These are phyloP conservation scores for Cladophialophora immunda DNA, from an alignment of 2,329 filamentous ascomycete genomes.

Conservation along the genomic window DNA sequence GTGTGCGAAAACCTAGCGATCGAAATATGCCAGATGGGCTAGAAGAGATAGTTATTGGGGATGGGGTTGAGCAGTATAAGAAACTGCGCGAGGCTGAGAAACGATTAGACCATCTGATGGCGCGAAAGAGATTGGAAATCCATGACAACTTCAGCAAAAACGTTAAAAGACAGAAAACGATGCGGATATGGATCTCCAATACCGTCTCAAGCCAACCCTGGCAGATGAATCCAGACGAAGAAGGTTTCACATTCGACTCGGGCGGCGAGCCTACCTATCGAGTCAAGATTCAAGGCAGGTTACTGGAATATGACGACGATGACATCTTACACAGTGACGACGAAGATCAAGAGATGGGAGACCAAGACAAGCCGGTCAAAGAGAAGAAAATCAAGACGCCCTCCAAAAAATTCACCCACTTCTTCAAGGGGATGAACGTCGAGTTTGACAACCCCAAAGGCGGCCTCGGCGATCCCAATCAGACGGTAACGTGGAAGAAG, in stretches of 20 bases:
- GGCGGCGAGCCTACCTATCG: constrained; percentile 81
- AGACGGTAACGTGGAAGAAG: constrained; percentile 83
- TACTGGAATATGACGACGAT: constrained; percentile 75
- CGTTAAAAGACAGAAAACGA: constrained; percentile 80
- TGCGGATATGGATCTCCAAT: constrained; percentile 95
- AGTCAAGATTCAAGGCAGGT: constrained; percentile 88
- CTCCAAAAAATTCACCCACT: constrained; percentile 57
- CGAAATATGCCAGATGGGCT: constrained; percentile 92
- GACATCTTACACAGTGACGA: constrained; percentile 61
- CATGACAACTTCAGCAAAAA: constrained; percentile 80
- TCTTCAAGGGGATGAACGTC: constrained; percentile 62
- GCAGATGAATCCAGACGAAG: constrained; percentile 77
- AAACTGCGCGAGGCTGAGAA: constrained; percentile 87
- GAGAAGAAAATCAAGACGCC: constrained; percentile 45
- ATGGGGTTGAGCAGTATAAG: constrained; percentile 82
- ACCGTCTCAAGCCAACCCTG: constrained; percentile 93
- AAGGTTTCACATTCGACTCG: constrained; percentile 82
- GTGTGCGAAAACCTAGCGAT: constrained; percentile 90
- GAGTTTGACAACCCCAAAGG: constrained; percentile 58
- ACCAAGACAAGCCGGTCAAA: constrained; percentile 51
- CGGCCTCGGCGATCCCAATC: constrained; percentile 52
- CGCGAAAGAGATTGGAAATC: constrained; percentile 91
- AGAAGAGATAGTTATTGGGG: constrained; percentile 81
- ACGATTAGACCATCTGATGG: constrained; percentile 88
- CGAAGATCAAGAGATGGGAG: constrained; percentile 51